Conservation (phyloP, 495 filamentous ascomycete species). For the Echria macrotheca region DNA sequence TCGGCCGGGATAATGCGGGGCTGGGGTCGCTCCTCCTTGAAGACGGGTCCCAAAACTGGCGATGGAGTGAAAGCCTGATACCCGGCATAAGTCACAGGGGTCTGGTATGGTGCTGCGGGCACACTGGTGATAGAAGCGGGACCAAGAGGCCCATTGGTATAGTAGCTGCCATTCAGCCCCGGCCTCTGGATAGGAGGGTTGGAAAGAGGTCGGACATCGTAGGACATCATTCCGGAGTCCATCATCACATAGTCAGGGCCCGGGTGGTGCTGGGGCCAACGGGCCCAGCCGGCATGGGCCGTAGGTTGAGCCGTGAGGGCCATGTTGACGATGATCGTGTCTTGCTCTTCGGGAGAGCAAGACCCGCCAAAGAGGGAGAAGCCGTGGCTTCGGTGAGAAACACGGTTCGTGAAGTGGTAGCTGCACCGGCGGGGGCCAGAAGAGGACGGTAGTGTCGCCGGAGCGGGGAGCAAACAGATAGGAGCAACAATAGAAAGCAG, state of each 20-base stretch:
- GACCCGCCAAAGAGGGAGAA: conserved; percentile 2
- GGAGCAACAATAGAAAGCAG: background rate
- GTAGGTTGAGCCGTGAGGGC: conserved; percentile 34
- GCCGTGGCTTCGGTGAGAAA: background rate
- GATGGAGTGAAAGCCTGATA: conserved; percentile 32
- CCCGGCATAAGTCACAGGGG: conserved; percentile 22
- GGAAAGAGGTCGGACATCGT: conserved; percentile 27
- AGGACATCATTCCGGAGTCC: conserved; percentile 31
- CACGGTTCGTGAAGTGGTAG: background rate
- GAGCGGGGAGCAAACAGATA: background rate
- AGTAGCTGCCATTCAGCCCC: conserved; percentile 27
- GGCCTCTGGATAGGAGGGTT: conserved; percentile 26
- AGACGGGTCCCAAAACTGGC: conserved; percentile 24
- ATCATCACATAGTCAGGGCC: conserved; percentile 33
- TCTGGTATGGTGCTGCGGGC: conserved; percentile 31
- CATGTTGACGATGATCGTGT: conserved; percentile 25
- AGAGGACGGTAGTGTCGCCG: background rate
- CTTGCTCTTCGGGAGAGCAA: conserved; percentile 11
- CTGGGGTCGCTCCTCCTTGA: conserved; percentile 31
- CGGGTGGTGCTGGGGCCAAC: conserved; percentile 37
- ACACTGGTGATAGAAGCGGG: conserved; percentile 31
- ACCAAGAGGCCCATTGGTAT: conserved; percentile 29
- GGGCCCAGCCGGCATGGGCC: conserved; percentile 31
- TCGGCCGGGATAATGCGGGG: conserved; percentile 17
- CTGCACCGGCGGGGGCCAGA: background rate